A percentile compares a stretch with the other conserved stretches of the same genome.
Conservation (phyloP, 2,329 filamentous ascomycete genomes). For the Penicillium vulpinum region DNA sequence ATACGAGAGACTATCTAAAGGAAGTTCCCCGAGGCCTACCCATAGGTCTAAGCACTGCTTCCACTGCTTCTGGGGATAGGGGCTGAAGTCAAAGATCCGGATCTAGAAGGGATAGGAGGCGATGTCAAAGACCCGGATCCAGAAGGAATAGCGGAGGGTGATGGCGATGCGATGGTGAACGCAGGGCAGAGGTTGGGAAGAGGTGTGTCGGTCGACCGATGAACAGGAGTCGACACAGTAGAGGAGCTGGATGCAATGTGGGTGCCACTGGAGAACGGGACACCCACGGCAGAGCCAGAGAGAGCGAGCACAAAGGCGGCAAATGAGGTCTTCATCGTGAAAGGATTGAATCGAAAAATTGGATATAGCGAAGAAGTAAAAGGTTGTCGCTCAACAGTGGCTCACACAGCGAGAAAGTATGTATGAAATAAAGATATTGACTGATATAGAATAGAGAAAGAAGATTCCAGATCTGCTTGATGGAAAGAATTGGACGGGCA, state of each 20-base stretch:
- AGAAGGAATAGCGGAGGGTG: slow-evolving; percentile 1
- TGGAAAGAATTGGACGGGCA: slow-evolving; percentile 1
- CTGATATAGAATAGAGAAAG: neutral
- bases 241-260: slow-evolving; percentile 4
- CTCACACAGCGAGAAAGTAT: neutral
- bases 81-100: neutral
- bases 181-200: slow-evolving; percentile 5
- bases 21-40: too few species aligned
- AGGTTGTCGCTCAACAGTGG: neutral
- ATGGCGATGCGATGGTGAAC: neutral
- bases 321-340: slow-evolving; percentile 19
- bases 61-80: neutral
- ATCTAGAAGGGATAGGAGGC: neutral
- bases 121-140: neutral
- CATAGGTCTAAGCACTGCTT: too few species aligned
- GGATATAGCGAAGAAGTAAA: neutral
- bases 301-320: slow-evolving; percentile 16
- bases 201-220: slow-evolving; percentile 3
- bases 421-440: neutral
- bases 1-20: too few species aligned
- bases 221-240: slow-evolving; percentile 2
- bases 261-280: slow-evolving; percentile 17
- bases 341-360: neutral
- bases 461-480: slow-evolving; percentile 9
- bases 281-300: slow-evolving; percentile 16